These are phyloP conservation scores for Scytalidium sp. DNA, from an alignment of 2,329 filamentous ascomycete genomes.

Conservation along the genomic window DNA sequence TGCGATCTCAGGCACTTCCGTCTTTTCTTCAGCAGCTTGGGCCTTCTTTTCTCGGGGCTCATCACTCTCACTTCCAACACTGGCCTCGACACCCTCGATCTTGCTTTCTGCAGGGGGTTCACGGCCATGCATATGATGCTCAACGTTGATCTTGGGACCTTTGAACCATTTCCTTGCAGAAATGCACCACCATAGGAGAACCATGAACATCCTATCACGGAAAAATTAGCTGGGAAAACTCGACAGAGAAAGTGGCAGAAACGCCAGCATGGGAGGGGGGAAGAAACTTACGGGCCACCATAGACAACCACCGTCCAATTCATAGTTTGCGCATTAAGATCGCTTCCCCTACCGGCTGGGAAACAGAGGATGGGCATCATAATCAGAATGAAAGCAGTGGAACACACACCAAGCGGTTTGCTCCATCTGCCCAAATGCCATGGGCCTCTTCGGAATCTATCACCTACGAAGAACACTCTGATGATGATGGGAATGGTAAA, in stretches of 20 bases:
- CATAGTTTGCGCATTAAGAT: constrained; percentile 51
- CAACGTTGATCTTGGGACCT: constrained; percentile 62
- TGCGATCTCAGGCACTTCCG: constrained; percentile 9
- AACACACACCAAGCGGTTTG: constrained; percentile 51
- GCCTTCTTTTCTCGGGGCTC: constrained; percentile 13
- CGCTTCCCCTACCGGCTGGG: constrained; percentile 49
- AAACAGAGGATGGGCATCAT: constrained; percentile 68
- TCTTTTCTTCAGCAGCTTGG: neutral
- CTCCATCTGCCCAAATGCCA: constrained; percentile 63
- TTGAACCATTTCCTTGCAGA: constrained; percentile 64
- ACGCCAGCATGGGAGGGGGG: neutral
- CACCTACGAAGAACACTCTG: constrained; percentile 55
- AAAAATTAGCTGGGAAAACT: neutral
- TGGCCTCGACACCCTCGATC: neutral
- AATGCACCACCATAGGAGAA: constrained; percentile 58
- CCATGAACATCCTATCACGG: constrained; percentile 42
- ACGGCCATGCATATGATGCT: constrained; percentile 32
- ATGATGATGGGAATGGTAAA: constrained; percentile 56
- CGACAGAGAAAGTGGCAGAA: too few relatives aligned
- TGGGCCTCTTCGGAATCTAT: constrained; percentile 60
- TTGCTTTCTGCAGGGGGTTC: constrained; percentile 18
- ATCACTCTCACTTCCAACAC: constrained; percentile 15
- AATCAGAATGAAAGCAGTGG: constrained; percentile 55
- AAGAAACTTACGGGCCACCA: constrained; percentile 42
- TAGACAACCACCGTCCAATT: constrained; percentile 66